Evolutionary conservation across 1,139 yeast genomes (phyloP), one percentile per base, ranked within the genome.

Genomic region (Waltiozyma sp.): DNA sequence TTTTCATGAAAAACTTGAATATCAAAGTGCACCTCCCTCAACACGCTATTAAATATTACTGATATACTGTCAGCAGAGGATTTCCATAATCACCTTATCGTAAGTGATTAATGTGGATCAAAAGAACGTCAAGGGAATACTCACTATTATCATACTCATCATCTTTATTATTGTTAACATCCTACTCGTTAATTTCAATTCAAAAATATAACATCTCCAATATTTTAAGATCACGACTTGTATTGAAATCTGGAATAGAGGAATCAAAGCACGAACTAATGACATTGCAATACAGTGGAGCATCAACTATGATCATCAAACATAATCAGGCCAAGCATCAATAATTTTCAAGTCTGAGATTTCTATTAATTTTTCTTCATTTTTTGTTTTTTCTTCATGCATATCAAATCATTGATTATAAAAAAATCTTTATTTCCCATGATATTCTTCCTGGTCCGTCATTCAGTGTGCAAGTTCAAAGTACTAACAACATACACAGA

Each of bases 1-100:
- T 35, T 35, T 35, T 35, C 37, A 35, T 35, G 37, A 35, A 35
- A 35, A 35, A 35, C 23, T 35, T 35, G 34, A 31, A 31, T 31
- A 31, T n/a, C 16, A 7, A 31, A 31, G 34, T 31, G 34, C 14
- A 31, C 34, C 11, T 13, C 34, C 34, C 11, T 14, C 34, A 4
- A 31, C 34, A 31, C 34, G 18, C 18, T 3, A 14, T 31, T 4
- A 31, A 18, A 18, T 31, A 31, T 31, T 31, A 18, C n/a, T 5
- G 11, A 31, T 31, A 31, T 10, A 31, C 34, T 31, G 34, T 31
- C 34, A 31, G 34, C 34, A 31, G 34, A 31, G 34, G 34, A 31
- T 31, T 31, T 31, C 34, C 34, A 31, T 31, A 31, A 31, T 31
- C 34, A 31, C 34, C 34, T 31, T 31, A 31, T 31, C 34, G 34